Evolutionary conservation across 495 filamentous ascomycete genomes (phyloP), one percentile per base, ranked within the genome.

Genomic region (Podospora comata): DNA sequence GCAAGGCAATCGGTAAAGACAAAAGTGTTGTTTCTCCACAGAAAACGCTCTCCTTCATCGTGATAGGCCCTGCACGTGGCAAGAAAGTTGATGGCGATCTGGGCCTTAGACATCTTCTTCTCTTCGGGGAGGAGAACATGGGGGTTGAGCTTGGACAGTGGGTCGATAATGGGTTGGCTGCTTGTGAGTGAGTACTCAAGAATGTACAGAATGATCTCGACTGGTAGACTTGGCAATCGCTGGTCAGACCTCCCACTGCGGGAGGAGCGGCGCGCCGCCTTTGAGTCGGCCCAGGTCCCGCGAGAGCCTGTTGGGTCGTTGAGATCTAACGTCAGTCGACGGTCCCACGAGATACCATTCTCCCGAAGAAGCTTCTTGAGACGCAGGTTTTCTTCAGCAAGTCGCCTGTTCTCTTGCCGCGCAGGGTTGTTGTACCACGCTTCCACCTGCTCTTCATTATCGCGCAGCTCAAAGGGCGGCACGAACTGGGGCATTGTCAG

Each of bases 1-100:
- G 79, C 74, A n/a, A 75, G 72, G 15, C 75, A 75, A 58, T 69
- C 79, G 1, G 83, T 85, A 75, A 85, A 85, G 26, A 81, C 63
- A 55, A 84, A 83, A 2, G 73, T 73, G 68, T 85, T 85, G 70
- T 81, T 81, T 27, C 64, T 65, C 78, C 82, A 82, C 11, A 85
- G 59, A 26, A 78, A 68, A 23, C 75, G 74, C 27, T 69, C 77
- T 26, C 82, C 83, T 61, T 85, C 82, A 13, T 63, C 64, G 1
- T 75, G 66, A 63, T 79, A 82, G 18, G 77, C 78, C 58, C 72
- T 81, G 70, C 78, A 83, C 0, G 82, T 81, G 1, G 78, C 77
- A 0, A 85, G 65, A 55, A 79, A 79, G 62, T 79, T 76, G 32
- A 82, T 80, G 20, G 79, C 79, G 27, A 83, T 67, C 34, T 82